Evolutionary conservation across 306 rosid species (phyloP).

Genomic region (Begonia fuchsioides): DNA sequence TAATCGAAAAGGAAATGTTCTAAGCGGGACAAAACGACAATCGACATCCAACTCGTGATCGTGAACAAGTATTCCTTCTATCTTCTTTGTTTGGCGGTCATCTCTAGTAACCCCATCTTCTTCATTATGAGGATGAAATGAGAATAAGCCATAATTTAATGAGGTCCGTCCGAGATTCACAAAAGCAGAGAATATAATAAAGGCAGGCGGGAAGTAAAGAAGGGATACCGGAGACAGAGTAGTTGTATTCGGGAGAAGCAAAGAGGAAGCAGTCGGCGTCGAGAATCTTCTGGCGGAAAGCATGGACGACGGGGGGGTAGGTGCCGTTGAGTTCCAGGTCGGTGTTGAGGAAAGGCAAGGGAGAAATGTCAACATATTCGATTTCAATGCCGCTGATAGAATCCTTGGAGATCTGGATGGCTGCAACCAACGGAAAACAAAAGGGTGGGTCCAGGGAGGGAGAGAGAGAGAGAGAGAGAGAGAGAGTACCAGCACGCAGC

Average conservation of each 20-base stretch:
- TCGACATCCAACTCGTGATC: too few relatives aligned
- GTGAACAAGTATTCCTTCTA: too few relatives aligned
- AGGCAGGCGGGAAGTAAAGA: too few relatives aligned
- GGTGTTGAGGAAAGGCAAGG: constrained; percentile 48
- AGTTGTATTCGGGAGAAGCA: constrained; percentile 82
- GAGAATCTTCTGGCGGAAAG: constrained; percentile 44
- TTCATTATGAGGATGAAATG: too few relatives aligned
- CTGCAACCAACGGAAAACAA: constrained; percentile 12
- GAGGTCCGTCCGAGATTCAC: too few relatives aligned
- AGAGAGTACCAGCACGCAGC: constrained; percentile 5
- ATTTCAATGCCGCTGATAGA: constrained; percentile 32
- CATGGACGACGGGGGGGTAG: constrained; percentile 41
- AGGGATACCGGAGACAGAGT: constrained; percentile 42
- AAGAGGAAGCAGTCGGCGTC: constrained; percentile 53
- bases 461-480: not conserved
- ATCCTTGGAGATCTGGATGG: constrained; percentile 37
- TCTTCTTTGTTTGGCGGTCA: too few relatives aligned
- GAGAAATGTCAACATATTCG: constrained; percentile 48
- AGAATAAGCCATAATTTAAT: too few relatives aligned
- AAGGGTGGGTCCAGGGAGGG: not conserved
- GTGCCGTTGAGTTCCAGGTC: constrained; percentile 48
- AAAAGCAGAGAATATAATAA: too few relatives aligned
- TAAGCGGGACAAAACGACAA: too few relatives aligned
- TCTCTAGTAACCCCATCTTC: too few relatives aligned
- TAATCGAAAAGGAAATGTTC: too few relatives aligned